Evolutionary conservation across 768 basidiomycete genomes (phyloP), one percentile per base, ranked within the genome.

Genomic region (Roridomyces roridus): DNA sequence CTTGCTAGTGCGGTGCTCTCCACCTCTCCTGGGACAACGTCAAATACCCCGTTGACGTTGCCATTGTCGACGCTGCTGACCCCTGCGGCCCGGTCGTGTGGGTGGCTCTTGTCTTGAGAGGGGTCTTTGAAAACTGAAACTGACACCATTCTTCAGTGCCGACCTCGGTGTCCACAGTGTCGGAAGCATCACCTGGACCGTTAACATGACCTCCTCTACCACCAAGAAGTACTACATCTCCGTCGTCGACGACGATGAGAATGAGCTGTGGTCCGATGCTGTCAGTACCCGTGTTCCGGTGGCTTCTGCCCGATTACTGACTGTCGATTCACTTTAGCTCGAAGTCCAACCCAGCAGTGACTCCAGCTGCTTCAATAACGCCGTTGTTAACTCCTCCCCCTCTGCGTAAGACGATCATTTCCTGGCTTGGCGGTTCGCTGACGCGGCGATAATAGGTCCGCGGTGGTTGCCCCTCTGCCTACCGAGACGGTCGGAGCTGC

Each of bases 221-320:
- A 77, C 76, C n/a, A n/a, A n/a, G 20, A 57, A 74, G 25, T 75
- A 87, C 35, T 68, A 76, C 59, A 59, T 91, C 28, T 86, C 80
- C 15, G 58, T 90, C 17, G 69, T 80, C 57, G 88, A 91, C 66
- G 64, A 71, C 2, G 50, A 64, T 29, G 82, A 75, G 25, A 67
- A 86, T 4, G 88, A 91, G 63, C 89, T 81, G 4, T 93, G 91
- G 91, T 85, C 83, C 61, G 77, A 74, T 31, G 64, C 61, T 11
- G 90, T 91, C 57, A 67, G 85, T 78, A 17, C 57, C 41, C 15
- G 50, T 24, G 52, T 60, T 14, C 41, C 39, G 43, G 14, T 31
- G 15, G 18, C 60, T n/a, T n/a, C 23, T 31, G 23, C 10, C 29
- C 28, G 48, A 50, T 45, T 51, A 42, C 51, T 46, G 44, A 49